These are phyloP conservation scores for Monilinia aucupariae DNA, from an alignment of 2,329 filamentous ascomycete genomes.

Conservation along the genomic window DNA sequence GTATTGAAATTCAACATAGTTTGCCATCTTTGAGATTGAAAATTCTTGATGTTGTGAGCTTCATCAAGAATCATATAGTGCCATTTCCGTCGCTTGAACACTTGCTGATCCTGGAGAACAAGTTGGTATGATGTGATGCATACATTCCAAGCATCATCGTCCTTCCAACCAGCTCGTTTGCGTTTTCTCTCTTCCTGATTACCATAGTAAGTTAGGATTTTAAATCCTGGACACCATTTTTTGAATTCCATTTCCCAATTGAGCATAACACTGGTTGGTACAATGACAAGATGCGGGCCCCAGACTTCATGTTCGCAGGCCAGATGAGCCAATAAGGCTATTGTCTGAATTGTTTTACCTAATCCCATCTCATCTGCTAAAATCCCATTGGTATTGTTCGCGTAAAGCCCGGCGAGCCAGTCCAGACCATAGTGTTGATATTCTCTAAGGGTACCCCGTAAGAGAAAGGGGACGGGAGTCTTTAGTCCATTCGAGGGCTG, in stretches of 20 bases:
- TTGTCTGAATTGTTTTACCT: conserved; percentile 97
- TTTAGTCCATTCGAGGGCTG: conserved; percentile 43
- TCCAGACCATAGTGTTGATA: conserved; percentile 97
- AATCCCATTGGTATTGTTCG: conserved; percentile 90
- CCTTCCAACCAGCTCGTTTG: conserved; percentile 89
- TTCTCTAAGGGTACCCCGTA: conserved; percentile 84
- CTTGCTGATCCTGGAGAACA: conserved; percentile 86
- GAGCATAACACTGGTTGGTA: conserved; percentile 96
- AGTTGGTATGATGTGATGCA: conserved; percentile 97
- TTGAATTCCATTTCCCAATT: conserved; percentile 99
- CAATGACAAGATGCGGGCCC: conserved; percentile 93
- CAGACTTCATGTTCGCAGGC: conserved; percentile 86
- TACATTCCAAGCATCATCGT: conserved; percentile 92
- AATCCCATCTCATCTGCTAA: conserved; percentile 97
- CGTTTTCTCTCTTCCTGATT: conserved; percentile 84
- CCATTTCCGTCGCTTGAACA: conserved; percentile 89
- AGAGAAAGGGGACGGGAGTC: conserved; percentile 72
- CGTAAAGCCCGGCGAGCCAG: conserved; percentile 91
- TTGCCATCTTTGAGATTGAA: conserved; percentile 96
- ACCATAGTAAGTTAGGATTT: conserved; percentile 95
- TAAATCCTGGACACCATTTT: conserved; percentile 97
- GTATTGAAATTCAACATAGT: conserved; percentile 92
- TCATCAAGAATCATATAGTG: conserved; percentile 98
- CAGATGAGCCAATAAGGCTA: conserved; percentile 85
- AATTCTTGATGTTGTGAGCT: conserved; percentile 99